phyloP scores from a whole-genome alignment of 2,329 filamentous ascomycete genomes.

The Stenocarpella maydis region DNA sequence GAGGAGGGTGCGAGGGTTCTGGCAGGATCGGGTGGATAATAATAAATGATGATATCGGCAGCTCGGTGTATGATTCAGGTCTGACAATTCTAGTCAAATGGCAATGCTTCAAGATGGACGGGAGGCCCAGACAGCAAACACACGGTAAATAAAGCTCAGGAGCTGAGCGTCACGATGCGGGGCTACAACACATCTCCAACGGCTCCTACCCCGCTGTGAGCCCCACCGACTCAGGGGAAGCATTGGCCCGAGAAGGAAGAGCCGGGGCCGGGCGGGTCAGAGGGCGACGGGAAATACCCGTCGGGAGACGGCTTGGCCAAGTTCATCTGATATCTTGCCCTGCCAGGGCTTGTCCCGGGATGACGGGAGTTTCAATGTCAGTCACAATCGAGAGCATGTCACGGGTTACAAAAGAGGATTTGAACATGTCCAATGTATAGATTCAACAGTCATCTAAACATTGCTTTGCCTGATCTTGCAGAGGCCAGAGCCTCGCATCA shows the following conservation, averaged over 20 bases:
- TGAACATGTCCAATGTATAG: slow-evolving; percentile 49
- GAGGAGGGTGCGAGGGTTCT: background rate
- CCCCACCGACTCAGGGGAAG: slow-evolving; percentile 29
- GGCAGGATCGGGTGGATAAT: background rate
- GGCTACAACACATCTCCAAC: slow-evolving; percentile 8
- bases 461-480: slow-evolving; percentile 41
- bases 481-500: slow-evolving; percentile 33
- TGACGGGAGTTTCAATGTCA: slow-evolving; percentile 8
- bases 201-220: slow-evolving; percentile 29
- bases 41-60: background rate
- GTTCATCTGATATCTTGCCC: slow-evolving; percentile 11
- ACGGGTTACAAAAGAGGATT: background rate
- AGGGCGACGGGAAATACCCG: slow-evolving; percentile 1
- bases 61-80: background rate
- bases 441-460: slow-evolving; percentile 63
- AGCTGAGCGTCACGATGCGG: slow-evolving; percentile 26
- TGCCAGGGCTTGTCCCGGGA: background rate
- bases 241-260: slow-evolving; percentile 9
- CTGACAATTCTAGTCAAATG: background rate
- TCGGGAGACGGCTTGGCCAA: background rate
- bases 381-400: background rate
- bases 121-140: background rate
- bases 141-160: slow-evolving; percentile 1
- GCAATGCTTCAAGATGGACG: no score
- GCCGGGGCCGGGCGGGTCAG: background rate